These are phyloP conservation scores for Auricularia sp. DNA, from an alignment of 768 basidiomycete genomes.

Conservation along the genomic window DNA sequence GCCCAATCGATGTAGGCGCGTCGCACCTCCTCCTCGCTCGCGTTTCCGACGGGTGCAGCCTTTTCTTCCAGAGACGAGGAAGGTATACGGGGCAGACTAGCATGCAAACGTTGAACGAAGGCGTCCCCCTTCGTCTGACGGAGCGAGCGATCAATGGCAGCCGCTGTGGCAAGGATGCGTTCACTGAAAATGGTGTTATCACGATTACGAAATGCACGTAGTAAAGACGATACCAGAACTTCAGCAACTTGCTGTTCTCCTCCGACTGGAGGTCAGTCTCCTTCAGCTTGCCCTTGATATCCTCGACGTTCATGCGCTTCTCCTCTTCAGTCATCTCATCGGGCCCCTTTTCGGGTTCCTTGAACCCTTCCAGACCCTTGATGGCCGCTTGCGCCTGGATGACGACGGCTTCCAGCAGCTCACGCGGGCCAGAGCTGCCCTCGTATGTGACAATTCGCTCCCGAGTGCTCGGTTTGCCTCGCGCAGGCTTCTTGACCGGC, in stretches of 20 bases:
- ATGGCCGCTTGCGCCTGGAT: slow-evolving; percentile 89
- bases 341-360: slow-evolving; percentile 30
- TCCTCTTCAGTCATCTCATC: slow-evolving; percentile 81
- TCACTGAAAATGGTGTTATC: slow-evolving; percentile 23
- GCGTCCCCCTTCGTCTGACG: slow-evolving; percentile 82
- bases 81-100: slow-evolving; percentile 63
- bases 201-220: not conserved
- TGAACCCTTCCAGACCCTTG: slow-evolving; percentile 69
- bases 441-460: slow-evolving; percentile 84
- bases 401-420: slow-evolving; percentile 81
- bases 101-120: slow-evolving; percentile 71
- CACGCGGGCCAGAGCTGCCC: slow-evolving; percentile 82
- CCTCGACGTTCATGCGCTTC: slow-evolving; percentile 67
- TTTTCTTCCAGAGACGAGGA: slow-evolving; percentile 19
- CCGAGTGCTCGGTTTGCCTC: slow-evolving; percentile 43
- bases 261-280: slow-evolving; percentile 45
- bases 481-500: slow-evolving; percentile 39
- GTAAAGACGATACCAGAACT: slow-evolving; percentile 45
- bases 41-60: slow-evolving; percentile 29
- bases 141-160: slow-evolving; percentile 79
- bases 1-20: slow-evolving; percentile 82
- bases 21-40: slow-evolving; percentile 55
- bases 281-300: slow-evolving; percentile 52
- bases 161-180: slow-evolving; percentile 72
- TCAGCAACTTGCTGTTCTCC: slow-evolving; percentile 67